phyloP scores from a whole-genome alignment of 2,329 filamentous ascomycete species.

The Westerdykella ornata region DNA sequence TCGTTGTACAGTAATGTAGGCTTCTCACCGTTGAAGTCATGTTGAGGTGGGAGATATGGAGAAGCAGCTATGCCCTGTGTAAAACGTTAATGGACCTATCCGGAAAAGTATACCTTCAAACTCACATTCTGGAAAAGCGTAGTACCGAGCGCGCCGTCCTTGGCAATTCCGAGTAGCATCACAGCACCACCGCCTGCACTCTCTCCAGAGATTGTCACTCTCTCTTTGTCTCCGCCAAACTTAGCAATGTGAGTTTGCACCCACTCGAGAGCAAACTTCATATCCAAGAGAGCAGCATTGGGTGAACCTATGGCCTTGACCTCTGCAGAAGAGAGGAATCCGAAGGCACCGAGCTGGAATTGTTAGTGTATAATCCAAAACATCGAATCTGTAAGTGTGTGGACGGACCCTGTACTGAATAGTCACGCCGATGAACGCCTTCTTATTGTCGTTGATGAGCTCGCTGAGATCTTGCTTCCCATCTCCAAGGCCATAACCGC shows the following conservation, averaged over 20 bases:
- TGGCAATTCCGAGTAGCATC: constrained; percentile 35
- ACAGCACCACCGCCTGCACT: constrained; percentile 38
- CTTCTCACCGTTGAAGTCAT: constrained; percentile 43
- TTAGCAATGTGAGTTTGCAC: constrained; percentile 43
- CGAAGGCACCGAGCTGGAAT: constrained; percentile 40
- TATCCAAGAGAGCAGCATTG: constrained; percentile 43
- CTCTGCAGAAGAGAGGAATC: constrained; percentile 39
- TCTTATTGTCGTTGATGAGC: constrained; percentile 44
- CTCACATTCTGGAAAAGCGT: constrained; percentile 35
- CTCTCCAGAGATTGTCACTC: constrained; percentile 34
- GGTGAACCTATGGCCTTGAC: constrained; percentile 31
- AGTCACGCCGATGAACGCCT: constrained; percentile 44
- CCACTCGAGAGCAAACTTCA: constrained; percentile 48
- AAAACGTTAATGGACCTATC: neutral
- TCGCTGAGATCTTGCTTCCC: constrained; percentile 36
- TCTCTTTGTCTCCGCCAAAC: neutral
- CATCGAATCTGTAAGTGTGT: neutral
- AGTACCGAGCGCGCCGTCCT: constrained; percentile 26
- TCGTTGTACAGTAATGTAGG: constrained; percentile 44
- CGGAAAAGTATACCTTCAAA: neutral
- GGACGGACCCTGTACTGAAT: constrained; percentile 45
- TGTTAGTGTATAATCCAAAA: neutral
- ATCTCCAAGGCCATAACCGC: constrained; percentile 36
- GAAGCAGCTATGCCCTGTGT: constrained; percentile 31
- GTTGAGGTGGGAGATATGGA: constrained; percentile 52